Evolutionary conservation across 2,329 filamentous ascomycete genomes (phyloP), one percentile per base, ranked within the genome.

Genomic region (Aspergillus proliferans): DNA sequence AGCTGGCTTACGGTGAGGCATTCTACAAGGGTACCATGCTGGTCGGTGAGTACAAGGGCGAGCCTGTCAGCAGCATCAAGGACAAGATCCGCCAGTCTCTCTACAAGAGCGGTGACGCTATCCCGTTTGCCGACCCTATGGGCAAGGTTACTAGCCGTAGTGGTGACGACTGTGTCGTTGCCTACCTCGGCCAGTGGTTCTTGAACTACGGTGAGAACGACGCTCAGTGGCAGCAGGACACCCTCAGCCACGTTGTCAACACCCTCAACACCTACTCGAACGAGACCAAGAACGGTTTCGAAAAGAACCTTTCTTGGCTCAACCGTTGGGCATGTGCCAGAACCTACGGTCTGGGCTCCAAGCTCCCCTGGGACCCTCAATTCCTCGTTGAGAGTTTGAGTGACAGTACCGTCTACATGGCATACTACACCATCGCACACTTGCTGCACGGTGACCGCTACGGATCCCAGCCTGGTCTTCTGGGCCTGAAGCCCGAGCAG

Each of bases 151-250:
- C 94, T 52, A 92, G 86, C 64, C 81, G 93, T 70, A 94, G 88
- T 59, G 88, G 86, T 24, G 92, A 97, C 64, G 88, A 94, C 58
- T 97, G 93, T 67, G 90, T 95, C 50, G 92, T 93, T 51, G 87
- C 90, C 26, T 84, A 92, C 57, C 84, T 97, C 64, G 92, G 96
- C 61, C 93, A 98, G 72, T 98, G 93, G 91, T 98, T 95, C 73
- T 77, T 98, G 61, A 92, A 96, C 72, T 98, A 98, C 64, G 93
- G 93, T 53, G 87, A 91, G 71, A 88, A 88, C 53, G 82, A 85
- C 59, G 72, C 74, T 40, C 80, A 85, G 45, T 97, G 93, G 93
- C 87, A 87, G 64, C 74, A 87, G 54, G 77, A 80, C 40, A 88
- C 87, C 12, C 76, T 91, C 47, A 79, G 85, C 57, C 85, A 87